Percentiles rank a stretch among this genome's conserved stretches.
Conservation (phyloP, 441 rosid genomes). For the Metrosideros polymorpha region DNA sequence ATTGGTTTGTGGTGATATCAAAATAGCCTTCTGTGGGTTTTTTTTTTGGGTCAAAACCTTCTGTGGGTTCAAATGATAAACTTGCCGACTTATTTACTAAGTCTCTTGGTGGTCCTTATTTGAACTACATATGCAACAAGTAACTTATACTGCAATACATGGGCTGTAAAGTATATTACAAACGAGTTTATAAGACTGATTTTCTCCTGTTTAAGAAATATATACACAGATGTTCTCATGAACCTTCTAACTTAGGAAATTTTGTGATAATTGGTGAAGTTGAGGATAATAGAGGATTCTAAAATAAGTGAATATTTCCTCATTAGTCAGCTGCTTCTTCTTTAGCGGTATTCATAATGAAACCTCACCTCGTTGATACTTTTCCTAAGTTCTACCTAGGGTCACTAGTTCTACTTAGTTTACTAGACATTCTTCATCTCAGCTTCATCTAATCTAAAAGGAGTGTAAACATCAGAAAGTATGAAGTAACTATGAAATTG, state of each 20-base stretch:
- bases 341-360: background rate
- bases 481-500: background rate
- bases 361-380: background rate
- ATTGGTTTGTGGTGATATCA: too few relatives aligned
- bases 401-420: background rate
- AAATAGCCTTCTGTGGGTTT: background rate
- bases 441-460: background rate
- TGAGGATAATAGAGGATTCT: background rate
- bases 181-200: background rate
- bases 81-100: background rate
- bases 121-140: too few relatives aligned
- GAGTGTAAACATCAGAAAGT: background rate
- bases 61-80: too few relatives aligned
- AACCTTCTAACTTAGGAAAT: background rate
- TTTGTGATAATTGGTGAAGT: background rate
- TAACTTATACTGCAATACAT: background rate
- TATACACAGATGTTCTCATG: background rate
- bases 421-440: background rate
- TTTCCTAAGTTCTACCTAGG: background rate
- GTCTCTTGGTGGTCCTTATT: background rate
- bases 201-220: background rate
- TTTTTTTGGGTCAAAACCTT: too few relatives aligned
- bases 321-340: background rate
- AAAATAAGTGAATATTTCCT: background rate
- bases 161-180: background rate